Base-by-base conservation (phyloP, 352 stramenopile genomes). In the Pythium grandisporangium region DNA sequence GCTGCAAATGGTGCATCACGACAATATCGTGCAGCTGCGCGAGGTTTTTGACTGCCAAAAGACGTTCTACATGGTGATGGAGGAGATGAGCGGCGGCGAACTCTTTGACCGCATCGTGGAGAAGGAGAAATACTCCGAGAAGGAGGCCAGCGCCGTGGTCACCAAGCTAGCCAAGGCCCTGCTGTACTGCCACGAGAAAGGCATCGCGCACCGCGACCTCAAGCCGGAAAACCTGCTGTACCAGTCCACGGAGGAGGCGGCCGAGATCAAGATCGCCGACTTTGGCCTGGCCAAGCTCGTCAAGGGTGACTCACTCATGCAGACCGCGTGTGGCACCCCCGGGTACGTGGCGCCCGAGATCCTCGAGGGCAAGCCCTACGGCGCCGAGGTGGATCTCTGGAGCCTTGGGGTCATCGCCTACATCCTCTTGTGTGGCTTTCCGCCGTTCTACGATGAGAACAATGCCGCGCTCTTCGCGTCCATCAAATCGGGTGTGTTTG, bases 271-370 rank as follows among this genome's bases (percentile, higher is more conserved):
- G 55, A 93, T 96, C 38, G 80, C 83, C 25, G 86, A 95, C 55
- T 96, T 96, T 63, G 86, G 86, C 2, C 62, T 96, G 3, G 74
- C 76, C 22, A 96, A 96, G 55, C 76, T 96, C 32, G 74, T 98
- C 30, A 84, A 89, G 44, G 86, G 88, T 33, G 84, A 97, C 81
- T 95, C 79, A 27, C 79, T 88, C 48, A 88, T 98, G 56, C 92
- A 93, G 32, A 97, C 92, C 5, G 91, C 95, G 41, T 98, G 94
- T 57, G 95, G 95, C 21, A 99, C 94, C 29, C 93, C 93, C 1
- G 93, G 94, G 2, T 98, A 98, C 66, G 92, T 98, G 6, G 95
- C 95, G 1, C 92, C 95, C 0, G 95, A 99, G 71, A 97, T 99
- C 63, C 61, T 99, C 21, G 74, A 96, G 51, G 85, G 89, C 5